Percentiles rank a stretch among this genome's conserved stretches.
Evolutionary conservation across 129 eudicot species (phyloP).

Genomic region (Flaveria bidentis): DNA sequence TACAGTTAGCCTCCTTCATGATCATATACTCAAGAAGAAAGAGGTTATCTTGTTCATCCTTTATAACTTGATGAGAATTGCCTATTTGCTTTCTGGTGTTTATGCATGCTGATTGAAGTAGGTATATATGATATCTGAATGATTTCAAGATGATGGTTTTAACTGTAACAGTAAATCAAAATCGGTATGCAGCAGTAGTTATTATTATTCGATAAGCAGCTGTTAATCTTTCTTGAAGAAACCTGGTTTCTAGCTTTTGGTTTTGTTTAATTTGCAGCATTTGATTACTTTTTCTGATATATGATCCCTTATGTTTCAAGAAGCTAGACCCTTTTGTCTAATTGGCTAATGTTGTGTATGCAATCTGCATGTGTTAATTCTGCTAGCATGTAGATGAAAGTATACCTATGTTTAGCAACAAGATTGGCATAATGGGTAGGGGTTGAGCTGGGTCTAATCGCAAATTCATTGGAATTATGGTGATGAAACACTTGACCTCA

Average conservation of each 20-base stretch:
- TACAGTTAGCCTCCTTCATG: conserved; percentile 18
- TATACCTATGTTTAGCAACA: neutral
- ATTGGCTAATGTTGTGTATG: neutral
- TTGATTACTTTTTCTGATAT: conserved; percentile 6
- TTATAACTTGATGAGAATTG: too few species aligned
- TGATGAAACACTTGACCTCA: too few species aligned
- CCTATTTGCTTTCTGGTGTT: conserved; percentile 1
- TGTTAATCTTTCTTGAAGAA: conserved; percentile 27
- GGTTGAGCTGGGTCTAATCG: neutral
- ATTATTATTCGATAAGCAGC: conserved; percentile 4
- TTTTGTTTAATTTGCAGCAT: conserved; percentile 2
- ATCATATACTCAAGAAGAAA: neutral
- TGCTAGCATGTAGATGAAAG: conserved; percentile 14
- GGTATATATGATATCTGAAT: conserved; percentile 32
- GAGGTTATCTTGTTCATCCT: conserved; percentile 3
- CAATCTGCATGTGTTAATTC: neutral
- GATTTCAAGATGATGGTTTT: conserved; percentile 29
- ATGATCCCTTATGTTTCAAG: conserved; percentile 3
- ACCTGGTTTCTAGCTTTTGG: conserved; percentile 23
- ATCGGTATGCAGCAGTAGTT: conserved; percentile 1
- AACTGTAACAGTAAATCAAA: conserved; percentile 34
- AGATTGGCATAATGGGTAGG: neutral
- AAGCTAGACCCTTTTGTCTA: conserved; percentile 1
- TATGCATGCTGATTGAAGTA: conserved; percentile 33
- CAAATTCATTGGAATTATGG: too few species aligned